Evolutionary conservation across 2,329 filamentous ascomycete genomes (phyloP).

Genomic region (Alternaria sp.): DNA sequence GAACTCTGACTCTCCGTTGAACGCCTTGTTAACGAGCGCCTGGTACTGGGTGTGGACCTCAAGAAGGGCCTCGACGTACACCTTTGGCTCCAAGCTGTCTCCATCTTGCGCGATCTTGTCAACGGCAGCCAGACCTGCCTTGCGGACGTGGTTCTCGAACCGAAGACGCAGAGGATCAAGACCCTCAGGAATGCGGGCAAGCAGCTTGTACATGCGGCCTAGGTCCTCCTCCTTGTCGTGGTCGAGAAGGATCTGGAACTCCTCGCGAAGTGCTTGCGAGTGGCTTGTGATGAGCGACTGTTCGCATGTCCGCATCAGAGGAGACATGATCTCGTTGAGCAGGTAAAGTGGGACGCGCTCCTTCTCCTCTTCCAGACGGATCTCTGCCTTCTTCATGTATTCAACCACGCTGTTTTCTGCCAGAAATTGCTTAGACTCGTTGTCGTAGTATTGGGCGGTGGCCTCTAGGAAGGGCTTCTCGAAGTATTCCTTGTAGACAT

Average conservation of each 20-base stretch:
- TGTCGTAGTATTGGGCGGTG: slow-evolving; percentile 84
- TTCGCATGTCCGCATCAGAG: slow-evolving; percentile 86
- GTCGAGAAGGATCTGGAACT: slow-evolving; percentile 92
- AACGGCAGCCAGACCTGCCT: slow-evolving; percentile 85
- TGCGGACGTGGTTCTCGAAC: slow-evolving; percentile 92
- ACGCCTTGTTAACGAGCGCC: slow-evolving; percentile 87
- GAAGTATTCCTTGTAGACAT: slow-evolving; percentile 92
- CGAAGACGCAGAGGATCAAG: slow-evolving; percentile 84
- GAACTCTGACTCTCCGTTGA: slow-evolving; percentile 95
- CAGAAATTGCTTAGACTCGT: slow-evolving; percentile 92
- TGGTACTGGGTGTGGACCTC: slow-evolving; percentile 95
- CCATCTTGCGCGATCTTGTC: slow-evolving; percentile 88
- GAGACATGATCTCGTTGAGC: slow-evolving; percentile 84
- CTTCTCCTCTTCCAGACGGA: slow-evolving; percentile 88
- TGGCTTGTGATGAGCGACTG: slow-evolving; percentile 89
- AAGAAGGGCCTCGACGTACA: slow-evolving; percentile 92
- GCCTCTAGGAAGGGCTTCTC: slow-evolving; percentile 89
- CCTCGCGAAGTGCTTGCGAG: slow-evolving; percentile 82
- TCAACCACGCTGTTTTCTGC: slow-evolving; percentile 97
- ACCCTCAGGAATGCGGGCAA: slow-evolving; percentile 88
- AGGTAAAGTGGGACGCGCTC: slow-evolving; percentile 91
- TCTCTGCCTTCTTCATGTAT: slow-evolving; percentile 99
- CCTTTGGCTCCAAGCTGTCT: slow-evolving; percentile 91
- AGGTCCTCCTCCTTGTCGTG: slow-evolving; percentile 96
- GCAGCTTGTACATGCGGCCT: slow-evolving; percentile 91